phyloP scores from a whole-genome alignment of 306 rosid species.

The Cucurbita ficifolia region DNA sequence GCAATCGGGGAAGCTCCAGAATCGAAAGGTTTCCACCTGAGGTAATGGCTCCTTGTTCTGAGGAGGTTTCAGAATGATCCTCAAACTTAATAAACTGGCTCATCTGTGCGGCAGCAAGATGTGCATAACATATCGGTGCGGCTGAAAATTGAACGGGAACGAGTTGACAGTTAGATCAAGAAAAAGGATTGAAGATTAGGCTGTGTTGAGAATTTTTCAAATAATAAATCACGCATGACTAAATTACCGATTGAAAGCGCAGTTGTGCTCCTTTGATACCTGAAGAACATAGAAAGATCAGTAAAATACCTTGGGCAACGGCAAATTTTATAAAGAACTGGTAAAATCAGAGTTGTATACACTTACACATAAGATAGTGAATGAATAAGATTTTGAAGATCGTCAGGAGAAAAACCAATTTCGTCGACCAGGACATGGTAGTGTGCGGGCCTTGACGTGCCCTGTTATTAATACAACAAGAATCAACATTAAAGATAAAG shows the following conservation, averaged over 20 bases:
- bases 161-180: constrained; percentile 8
- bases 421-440: constrained; percentile 81
- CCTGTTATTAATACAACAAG: constrained; percentile 27
- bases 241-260: constrained; percentile 67
- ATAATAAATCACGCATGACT: neutral
- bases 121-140: constrained; percentile 82
- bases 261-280: constrained; percentile 77
- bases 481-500: constrained; percentile 1
- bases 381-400: constrained; percentile 55
- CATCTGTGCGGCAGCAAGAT: constrained; percentile 74
- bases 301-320: neutral
- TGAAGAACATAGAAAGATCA: constrained; percentile 13
- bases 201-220: neutral
- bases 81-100: constrained; percentile 54
- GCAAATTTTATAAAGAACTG: neutral
- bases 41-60: constrained; percentile 12
- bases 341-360: constrained; percentile 9
- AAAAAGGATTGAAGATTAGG: neutral
- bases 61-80: constrained; percentile 38
- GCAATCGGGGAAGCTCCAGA: constrained; percentile 62
- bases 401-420: constrained; percentile 82
- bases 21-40: constrained; percentile 23
- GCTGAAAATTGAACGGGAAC: constrained; percentile 21
- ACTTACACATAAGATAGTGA: constrained; percentile 73
- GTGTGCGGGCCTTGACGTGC: constrained; percentile 79